Evolutionary conservation across 2,329 filamentous ascomycete species (phyloP).

Genomic region (Ceratocystiopsis minuta): DNA sequence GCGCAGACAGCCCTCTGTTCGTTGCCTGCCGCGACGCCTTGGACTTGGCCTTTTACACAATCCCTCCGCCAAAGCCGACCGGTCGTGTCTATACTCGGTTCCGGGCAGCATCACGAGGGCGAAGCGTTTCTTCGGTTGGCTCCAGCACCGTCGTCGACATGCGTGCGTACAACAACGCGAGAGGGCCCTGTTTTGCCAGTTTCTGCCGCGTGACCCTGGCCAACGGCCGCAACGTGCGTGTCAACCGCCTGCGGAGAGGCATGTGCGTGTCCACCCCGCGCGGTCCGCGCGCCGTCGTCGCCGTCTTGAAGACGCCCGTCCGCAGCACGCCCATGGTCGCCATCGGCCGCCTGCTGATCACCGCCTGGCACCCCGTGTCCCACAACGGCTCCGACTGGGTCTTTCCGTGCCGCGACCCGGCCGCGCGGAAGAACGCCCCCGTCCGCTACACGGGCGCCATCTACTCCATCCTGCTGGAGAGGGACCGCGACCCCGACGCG

Average conservation of each 20-base stretch:
- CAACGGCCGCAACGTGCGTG: slow-evolving; percentile 19
- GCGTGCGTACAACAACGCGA: slow-evolving; percentile 23
- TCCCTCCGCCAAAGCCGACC: slow-evolving; percentile 24
- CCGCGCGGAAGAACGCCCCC: slow-evolving; percentile 8
- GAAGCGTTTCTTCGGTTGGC: slow-evolving; percentile 6
- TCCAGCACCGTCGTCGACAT: slow-evolving; percentile 13
- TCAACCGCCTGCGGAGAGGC: slow-evolving; percentile 27
- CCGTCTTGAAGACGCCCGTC: slow-evolving; percentile 32
- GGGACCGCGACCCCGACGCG: slow-evolving; percentile 21
- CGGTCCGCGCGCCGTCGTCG: slow-evolving; percentile 29
- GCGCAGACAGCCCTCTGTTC: slow-evolving; percentile 32
- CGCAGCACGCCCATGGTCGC: slow-evolving; percentile 22
- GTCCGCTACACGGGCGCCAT: slow-evolving; percentile 30
- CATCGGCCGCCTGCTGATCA: slow-evolving; percentile 30
- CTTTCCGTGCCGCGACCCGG: slow-evolving; percentile 14
- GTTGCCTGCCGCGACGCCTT: slow-evolving; percentile 28
- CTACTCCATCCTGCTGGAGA: slow-evolving; percentile 39
- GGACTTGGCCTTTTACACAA: slow-evolving; percentile 28
- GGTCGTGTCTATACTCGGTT: too few relatives aligned
- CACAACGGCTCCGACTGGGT: slow-evolving; percentile 9
- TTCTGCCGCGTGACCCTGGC: slow-evolving; percentile 26
- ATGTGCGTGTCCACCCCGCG: slow-evolving; percentile 30
- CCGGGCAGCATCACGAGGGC: too few relatives aligned
- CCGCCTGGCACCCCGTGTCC: slow-evolving; percentile 40
- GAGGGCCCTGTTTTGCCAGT: slow-evolving; percentile 34